Conservation (phyloP, 164 flowering plant genomes). For the Saururus chinensis region DNA sequence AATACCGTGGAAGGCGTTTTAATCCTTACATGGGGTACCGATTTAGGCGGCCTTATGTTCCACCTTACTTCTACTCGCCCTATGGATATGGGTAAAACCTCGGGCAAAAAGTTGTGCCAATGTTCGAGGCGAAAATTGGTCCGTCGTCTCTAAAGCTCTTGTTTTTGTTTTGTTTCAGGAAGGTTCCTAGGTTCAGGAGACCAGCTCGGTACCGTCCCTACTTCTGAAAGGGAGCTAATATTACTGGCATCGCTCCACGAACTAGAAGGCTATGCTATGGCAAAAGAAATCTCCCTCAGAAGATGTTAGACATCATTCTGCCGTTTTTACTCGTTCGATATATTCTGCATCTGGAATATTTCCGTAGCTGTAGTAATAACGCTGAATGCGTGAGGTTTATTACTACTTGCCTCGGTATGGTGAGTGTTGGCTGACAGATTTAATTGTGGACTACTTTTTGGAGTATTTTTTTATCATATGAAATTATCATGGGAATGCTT, state of each 20-base stretch:
- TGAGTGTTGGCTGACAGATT: no score
- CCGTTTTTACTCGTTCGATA: no score
- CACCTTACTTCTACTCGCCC: slow-evolving; percentile 30
- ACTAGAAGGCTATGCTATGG: not conserved
- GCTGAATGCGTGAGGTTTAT: no score
- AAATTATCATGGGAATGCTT: no score
- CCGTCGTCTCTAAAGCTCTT: not conserved
- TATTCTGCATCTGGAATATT: no score
- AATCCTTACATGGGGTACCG: slow-evolving; percentile 36
- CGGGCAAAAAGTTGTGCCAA: no score
- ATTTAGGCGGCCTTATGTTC: slow-evolving; percentile 35
- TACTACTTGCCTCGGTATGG: no score
- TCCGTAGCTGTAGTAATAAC: no score
- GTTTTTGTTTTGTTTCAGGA: slow-evolving; percentile 24
- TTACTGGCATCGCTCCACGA: not conserved
- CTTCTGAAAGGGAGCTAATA: slow-evolving; percentile 13
- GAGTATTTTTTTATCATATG: no score
- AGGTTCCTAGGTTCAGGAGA: slow-evolving; percentile 56
- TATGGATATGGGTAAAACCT: slow-evolving; percentile 49
- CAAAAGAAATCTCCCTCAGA: not conserved
- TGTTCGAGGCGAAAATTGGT: not conserved
- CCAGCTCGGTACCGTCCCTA: slow-evolving; percentile 66
- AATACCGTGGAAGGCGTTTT: slow-evolving; percentile 46
- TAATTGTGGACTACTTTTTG: no score
- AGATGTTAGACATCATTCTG: no score